Evolutionary conservation across 176 grass and related monocot species (phyloP).

Genomic region (Ananas comosus): DNA sequence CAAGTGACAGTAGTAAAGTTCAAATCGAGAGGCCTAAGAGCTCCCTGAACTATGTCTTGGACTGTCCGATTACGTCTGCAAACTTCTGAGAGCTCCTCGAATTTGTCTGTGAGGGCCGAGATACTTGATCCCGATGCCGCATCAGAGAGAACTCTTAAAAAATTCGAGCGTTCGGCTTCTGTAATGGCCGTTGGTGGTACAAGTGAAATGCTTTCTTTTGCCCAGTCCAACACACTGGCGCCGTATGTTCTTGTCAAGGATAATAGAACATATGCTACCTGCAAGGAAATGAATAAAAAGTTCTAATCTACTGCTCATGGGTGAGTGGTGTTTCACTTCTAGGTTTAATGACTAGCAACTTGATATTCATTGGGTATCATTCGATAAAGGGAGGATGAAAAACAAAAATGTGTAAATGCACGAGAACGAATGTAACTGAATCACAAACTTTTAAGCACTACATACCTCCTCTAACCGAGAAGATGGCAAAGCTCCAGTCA

Average conservation of each 20-base stretch:
- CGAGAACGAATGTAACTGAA: too few species aligned
- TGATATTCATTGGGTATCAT: too few species aligned
- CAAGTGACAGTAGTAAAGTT: conserved; percentile 34
- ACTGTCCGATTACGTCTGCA: conserved; percentile 74
- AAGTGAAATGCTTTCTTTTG: conserved; percentile 61
- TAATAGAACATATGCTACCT: conserved; percentile 85
- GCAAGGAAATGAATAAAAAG: conserved; percentile 19
- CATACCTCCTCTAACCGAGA: conserved; percentile 83
- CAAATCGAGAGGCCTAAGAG: conserved; percentile 79
- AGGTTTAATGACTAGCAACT: too few species aligned
- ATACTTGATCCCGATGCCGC: conserved; percentile 59
- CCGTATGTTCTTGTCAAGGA: conserved; percentile 73
- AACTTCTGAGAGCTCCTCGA: conserved; percentile 85
- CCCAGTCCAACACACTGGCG: conserved; percentile 60
- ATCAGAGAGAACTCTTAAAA: conserved; percentile 68
- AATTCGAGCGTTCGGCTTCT: conserved; percentile 61
- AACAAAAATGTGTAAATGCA: too few species aligned
- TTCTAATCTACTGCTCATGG: not conserved
- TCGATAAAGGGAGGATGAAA: too few species aligned
- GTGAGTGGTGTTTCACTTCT: too few species aligned
- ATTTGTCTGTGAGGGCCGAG: conserved; percentile 35
- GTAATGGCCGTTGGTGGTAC: conserved; percentile 76
- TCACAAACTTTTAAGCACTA: not conserved
- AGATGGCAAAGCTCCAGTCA: conserved; percentile 82
- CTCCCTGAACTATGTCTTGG: conserved; percentile 85